Percentiles rank a stretch among this genome's conserved stretches.
Evolutionary conservation across 139 green algal genomes (phyloP).

Genomic region (Picochlorum sp.): DNA sequence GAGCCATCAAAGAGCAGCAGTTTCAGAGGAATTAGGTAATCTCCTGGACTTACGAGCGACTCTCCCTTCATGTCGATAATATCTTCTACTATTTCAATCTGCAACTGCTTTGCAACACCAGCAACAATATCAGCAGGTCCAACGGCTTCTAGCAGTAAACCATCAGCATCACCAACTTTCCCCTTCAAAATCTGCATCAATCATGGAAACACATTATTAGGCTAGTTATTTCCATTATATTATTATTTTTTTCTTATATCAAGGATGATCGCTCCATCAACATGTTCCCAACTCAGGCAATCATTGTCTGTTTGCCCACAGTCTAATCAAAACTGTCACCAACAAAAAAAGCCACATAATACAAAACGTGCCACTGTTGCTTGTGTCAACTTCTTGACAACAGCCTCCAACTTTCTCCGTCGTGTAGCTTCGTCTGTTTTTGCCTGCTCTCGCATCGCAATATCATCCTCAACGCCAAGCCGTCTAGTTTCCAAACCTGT

Average conservation of each 20-base stretch:
- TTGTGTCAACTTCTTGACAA: slow-evolving; percentile 3
- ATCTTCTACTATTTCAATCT: slow-evolving; percentile 14
- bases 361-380: neutral
- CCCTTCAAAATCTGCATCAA: neutral
- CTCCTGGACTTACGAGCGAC: slow-evolving; percentile 5
- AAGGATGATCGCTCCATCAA: too few relatives aligned
- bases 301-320: too few relatives aligned
- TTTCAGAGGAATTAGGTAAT: slow-evolving; percentile 24
- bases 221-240: too few relatives aligned
- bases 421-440: too few relatives aligned
- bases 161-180: neutral
- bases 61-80: slow-evolving; percentile 17
- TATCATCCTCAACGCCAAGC: neutral
- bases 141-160: slow-evolving; percentile 1
- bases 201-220: too few relatives aligned
- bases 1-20: slow-evolving; percentile 6
- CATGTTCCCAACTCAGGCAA: too few relatives aligned
- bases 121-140: slow-evolving; percentile 11
- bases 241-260: too few relatives aligned
- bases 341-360: too few relatives aligned
- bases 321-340: too few relatives aligned
- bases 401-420: neutral
- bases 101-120: slow-evolving; percentile 20
- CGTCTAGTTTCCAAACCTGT: neutral
- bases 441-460: neutral